phyloP scores from a whole-genome alignment of 148 eudicot genomes.

The Chenopodium suecicum region DNA sequence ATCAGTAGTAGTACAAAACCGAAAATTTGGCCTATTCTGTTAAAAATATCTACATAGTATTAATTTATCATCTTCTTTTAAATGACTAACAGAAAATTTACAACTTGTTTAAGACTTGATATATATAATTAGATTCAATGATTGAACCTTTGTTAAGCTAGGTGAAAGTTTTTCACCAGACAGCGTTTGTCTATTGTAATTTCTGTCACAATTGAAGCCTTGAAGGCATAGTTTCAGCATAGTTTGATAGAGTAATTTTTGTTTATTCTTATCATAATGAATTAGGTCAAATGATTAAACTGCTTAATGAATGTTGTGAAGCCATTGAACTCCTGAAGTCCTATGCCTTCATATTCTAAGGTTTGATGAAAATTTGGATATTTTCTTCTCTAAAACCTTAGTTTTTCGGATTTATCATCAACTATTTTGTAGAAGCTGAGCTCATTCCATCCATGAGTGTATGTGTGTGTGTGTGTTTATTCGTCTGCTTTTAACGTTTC shows the following conservation, averaged over 20 bases:
- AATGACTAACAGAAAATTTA: constrained; percentile 3
- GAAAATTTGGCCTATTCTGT: constrained; percentile 18
- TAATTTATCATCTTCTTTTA: neutral
- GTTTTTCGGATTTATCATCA: neutral
- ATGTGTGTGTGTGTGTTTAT: too few relatives aligned
- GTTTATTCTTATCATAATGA: neutral
- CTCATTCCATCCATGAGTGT: neutral
- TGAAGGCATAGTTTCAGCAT: neutral
- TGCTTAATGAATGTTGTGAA: neutral
- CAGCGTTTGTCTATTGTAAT: neutral
- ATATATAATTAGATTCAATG: neutral
- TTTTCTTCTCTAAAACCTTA: neutral
- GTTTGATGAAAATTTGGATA: neutral
- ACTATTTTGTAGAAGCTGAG: neutral
- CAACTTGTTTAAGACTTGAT: neutral
- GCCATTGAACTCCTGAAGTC: neutral
- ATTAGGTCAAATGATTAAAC: neutral
- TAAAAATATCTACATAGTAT: neutral
- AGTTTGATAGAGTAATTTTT: neutral
- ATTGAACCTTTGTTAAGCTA: neutral
- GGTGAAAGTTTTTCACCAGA: neutral
- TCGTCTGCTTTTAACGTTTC: neutral
- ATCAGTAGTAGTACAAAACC: constrained; percentile 4
- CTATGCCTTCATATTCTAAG: neutral
- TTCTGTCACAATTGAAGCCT: neutral